These are phyloP conservation scores for Musa troglodytarum DNA, from an alignment of 176 grass and related monocot species.

Conservation along the genomic window DNA sequence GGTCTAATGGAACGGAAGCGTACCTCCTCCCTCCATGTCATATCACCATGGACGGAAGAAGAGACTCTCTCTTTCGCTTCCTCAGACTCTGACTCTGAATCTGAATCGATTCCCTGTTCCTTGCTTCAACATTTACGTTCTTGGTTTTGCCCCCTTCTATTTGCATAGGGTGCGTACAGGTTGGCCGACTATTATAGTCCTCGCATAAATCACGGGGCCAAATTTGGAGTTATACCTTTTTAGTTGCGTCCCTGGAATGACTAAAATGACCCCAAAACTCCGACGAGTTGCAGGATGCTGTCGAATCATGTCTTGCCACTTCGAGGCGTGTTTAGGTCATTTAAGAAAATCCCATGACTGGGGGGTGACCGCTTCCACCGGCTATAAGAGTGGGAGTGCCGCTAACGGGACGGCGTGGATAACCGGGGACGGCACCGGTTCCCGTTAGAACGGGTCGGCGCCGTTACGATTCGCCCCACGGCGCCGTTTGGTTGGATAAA, in stretches of 20 bases:
- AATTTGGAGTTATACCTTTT: background rate
- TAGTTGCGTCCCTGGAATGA: background rate
- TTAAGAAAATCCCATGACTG: background rate
- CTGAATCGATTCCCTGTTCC: background rate
- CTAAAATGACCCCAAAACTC: background rate
- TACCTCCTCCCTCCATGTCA: constrained; percentile 11
- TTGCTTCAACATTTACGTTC: background rate
- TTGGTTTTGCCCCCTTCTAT: background rate
- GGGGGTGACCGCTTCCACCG: background rate
- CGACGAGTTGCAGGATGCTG: background rate
- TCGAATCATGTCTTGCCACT: too few species aligned
- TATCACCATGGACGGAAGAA: background rate
- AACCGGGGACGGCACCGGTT: background rate
- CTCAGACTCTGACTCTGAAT: background rate
- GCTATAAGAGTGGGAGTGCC: background rate
- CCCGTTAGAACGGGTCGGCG: background rate
- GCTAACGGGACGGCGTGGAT: background rate
- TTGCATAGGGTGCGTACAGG: background rate
- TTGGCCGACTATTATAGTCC: background rate
- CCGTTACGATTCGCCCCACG: background rate
- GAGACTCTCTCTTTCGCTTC: background rate
- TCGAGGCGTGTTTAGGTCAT: background rate
- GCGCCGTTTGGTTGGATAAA: too few species aligned
- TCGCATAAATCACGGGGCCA: background rate
- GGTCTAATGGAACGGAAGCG: background rate